Base-by-base conservation (phyloP, 306 rosid species). In the Canavalia gladiata region DNA sequence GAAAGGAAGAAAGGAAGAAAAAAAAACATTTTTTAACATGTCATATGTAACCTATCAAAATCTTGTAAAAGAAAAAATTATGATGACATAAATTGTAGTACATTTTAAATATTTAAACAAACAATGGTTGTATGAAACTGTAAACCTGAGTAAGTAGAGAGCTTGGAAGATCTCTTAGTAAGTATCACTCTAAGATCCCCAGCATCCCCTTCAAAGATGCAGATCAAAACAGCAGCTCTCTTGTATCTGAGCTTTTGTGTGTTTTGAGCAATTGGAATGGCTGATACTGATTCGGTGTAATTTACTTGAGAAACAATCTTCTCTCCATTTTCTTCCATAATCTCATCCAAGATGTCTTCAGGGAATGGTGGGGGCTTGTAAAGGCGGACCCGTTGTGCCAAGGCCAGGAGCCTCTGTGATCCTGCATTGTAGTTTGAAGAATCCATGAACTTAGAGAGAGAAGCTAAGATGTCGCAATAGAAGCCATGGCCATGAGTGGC, bases 171-270 rank as follows among this genome's bases (percentile, higher is more conserved):
- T 5, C 97, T 87, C 76, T 90, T 92, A 33, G 95, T 92, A 66
- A 92, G 89, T 57, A 92, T 81, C 45, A 92, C 97, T 4, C 97
- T 87, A 12, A 92, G 85, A 57, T 92, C 97, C 34, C 97, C 97
- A 51, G 72, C 83, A 35, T 84, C 89, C 33, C 94, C 97, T 85
- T 90, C 90, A 71, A 87, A 90, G 72, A 92, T 87, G 76, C 97
- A 90, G 81, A 92, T 78, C 88, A 92, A 81, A 74, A 92, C 97
- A 67, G 94, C 97, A n/a, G 92, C 97, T 87, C 81, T 87, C 52
- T 83, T 84, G 81, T 86, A 92, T 80, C 74, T 82, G 74, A 87
- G 81, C 46, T 69, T 80, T 74, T 84, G 73, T 7, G 84, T 76
- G 65, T 83, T 80, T 41, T 52, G 83, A 7, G 64, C 74, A 80